Evolutionary conservation across 2,329 filamentous ascomycete genomes (phyloP), one percentile per base, ranked within the genome.

Genomic region (Pseudocercospora musae): DNA sequence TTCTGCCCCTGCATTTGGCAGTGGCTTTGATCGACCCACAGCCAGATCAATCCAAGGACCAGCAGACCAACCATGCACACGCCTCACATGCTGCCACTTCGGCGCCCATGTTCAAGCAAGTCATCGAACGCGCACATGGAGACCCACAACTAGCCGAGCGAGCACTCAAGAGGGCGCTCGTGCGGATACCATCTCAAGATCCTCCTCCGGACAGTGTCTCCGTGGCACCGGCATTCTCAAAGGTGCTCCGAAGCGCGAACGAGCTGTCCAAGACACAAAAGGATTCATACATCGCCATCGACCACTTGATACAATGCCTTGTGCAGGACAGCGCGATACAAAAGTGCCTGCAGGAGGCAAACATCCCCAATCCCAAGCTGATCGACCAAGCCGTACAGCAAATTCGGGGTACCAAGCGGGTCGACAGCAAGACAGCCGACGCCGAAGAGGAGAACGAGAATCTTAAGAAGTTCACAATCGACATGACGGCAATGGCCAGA

Each of bases 211-310:
- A 98, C 74, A 87, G 89, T 69, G 88, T 96, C 60, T 87, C 90
- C 59, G 87, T 96, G 71, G 88, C 93, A 10, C 92, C 92, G 0
- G 82, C 87, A 8, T 93, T 98, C 78, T 87, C 89, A 66, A 91
- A 89, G 70, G 85, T 97, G 61, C 83, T 99, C 57, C 86, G 92
- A 69, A 87, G 91, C 69, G 92, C 95, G 1, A 88, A 90, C 76
- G 92, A 98, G 31, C 78, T 99, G 59, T 94, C 96, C 71, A 96
- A 96, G 80, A 92, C 93, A n/a, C 95, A 99, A 73, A 98, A 97
- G 72, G 95, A 99, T 76, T 91, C 87, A 68, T 99, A 88, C 77
- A 91, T 99, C 67, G 95, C 94, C 44, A 88, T 98, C 63, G 95
- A 98, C 77, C 95, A 99, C 75, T 84, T 99, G 57, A 97, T 99